Evolutionary conservation across 1,284 basidiomycete species (phyloP), one percentile per base, ranked within the genome.

Genomic region (Psilocybe mexicana): DNA sequence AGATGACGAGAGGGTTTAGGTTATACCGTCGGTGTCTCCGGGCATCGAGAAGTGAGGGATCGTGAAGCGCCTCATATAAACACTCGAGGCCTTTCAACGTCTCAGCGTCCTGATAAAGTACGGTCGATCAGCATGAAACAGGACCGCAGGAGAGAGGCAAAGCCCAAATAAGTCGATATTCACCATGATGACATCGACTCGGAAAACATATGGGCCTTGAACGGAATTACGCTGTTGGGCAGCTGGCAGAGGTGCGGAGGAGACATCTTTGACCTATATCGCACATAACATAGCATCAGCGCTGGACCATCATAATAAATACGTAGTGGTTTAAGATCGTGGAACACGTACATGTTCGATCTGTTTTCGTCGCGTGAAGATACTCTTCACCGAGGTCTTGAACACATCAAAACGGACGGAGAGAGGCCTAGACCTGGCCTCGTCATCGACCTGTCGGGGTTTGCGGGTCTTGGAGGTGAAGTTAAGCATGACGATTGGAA

Each of bases 11-110:
- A n/a, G 45, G 43, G 18, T 54, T 52, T 12, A 67, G 48, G 38
- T 58, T 60, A 38, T 59, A 66, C 11, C 59, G 60, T 42, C 58
- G 42, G 43, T 61, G 59, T 46, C 64, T 54, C 42, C 60, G 53
- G 24, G 60, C 58, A 42, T 68, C 67, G 53, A 68, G 60, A 8
- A 67, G 55, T 36, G 61, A 65, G 12, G 65, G 65, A 54, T 68
- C 63, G 33, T 68, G 64, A n/a, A 63, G 58, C 10, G 68, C 67
- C 10, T 65, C 57, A 18, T 43, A 64, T 18, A 62, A 42, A 14
- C 26, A 52, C 10, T 61, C 52, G 11, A 62, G 40, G n/a, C 59
- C 61, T 18, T 57, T 44, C n/a, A 60, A 38, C 2, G 45, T 46
- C 24, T 58, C 62, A 10, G 43, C 23, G 40, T 63, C 61, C 61